Evolutionary conservation across 768 basidiomycete species (phyloP).

Genomic region (Boletus subparvulus): DNA sequence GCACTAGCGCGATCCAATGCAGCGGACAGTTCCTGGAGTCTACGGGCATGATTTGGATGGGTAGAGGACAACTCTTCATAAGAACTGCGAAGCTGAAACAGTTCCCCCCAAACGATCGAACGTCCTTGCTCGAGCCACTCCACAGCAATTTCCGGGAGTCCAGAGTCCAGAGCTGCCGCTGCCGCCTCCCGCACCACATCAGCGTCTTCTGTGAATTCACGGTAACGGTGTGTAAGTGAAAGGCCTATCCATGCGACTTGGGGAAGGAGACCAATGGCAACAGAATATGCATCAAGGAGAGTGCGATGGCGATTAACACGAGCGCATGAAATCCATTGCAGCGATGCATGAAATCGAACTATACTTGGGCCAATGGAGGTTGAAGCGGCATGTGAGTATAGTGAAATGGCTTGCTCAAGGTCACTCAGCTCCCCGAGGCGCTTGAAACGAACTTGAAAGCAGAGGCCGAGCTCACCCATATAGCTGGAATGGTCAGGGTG

Average conservation of each 20-base stretch:
- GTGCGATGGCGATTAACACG: not conserved
- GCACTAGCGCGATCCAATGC: not conserved
- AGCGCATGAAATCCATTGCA: not conserved
- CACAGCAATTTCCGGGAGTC: not conserved
- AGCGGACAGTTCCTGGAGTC: not conserved
- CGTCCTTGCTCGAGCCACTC: constrained; percentile 20
- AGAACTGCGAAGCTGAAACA: constrained; percentile 8
- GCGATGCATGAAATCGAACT: not conserved
- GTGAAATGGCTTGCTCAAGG: too few species aligned
- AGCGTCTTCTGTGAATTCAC: not conserved
- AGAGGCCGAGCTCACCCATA: too few species aligned
- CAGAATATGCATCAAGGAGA: not conserved
- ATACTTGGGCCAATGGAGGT: too few species aligned
- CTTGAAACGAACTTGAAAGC: too few species aligned
- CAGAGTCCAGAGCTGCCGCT: not conserved
- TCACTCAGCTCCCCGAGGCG: too few species aligned
- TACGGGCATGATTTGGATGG: not conserved
- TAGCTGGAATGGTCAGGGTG: too few species aligned
- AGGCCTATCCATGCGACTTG: not conserved
- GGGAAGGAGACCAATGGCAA: not conserved
- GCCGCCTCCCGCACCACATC: constrained; percentile 2
- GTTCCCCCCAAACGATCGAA: constrained; percentile 4
- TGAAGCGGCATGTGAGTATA: too few species aligned
- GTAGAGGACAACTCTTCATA: not conserved
- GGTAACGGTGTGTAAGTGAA: not conserved